These are phyloP conservation scores for Colletotrichum nymphaeae DNA, from an alignment of 2,329 filamentous ascomycete genomes.

Conservation along the genomic window DNA sequence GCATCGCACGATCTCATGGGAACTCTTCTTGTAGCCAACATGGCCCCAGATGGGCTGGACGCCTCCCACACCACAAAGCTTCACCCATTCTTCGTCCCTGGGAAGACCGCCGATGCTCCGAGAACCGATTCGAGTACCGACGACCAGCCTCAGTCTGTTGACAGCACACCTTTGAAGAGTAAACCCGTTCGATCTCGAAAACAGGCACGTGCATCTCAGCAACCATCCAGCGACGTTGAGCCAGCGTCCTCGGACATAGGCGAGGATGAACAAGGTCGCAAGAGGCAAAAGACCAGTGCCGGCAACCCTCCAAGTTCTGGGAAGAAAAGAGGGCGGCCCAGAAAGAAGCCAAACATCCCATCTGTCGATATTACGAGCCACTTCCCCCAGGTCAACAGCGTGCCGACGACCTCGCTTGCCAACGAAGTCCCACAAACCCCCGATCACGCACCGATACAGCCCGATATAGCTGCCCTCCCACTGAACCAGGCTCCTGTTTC, in stretches of 20 bases:
- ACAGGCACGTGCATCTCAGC: constrained; percentile 1
- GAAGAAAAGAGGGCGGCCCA: constrained; percentile 38
- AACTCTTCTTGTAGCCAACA: constrained; percentile 54
- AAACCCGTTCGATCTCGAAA: constrained; percentile 1
- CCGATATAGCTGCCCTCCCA: not conserved
- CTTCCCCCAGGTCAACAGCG: constrained; percentile 32
- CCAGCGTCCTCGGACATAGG: constrained; percentile 18
- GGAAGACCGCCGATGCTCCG: constrained; percentile 6
- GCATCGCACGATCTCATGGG: constrained; percentile 48
- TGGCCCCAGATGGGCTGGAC: constrained; percentile 54
- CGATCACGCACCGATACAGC: not conserved
- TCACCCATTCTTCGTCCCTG: constrained; percentile 65
- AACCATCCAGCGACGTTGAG: constrained; percentile 22
- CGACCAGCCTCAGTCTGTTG: not conserved
- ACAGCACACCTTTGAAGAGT: not conserved
- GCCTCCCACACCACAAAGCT: constrained; percentile 55
- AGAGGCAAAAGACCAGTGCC: constrained; percentile 41
- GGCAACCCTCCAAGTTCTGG: constrained; percentile 34
- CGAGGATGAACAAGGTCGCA: constrained; percentile 35
- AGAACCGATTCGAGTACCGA: not conserved
- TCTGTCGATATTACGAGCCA: constrained; percentile 40
- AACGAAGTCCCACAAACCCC: constrained; percentile 6
- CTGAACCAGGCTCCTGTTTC: not conserved
- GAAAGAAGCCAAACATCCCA: constrained; percentile 40
- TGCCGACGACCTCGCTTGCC: not conserved